A percentile compares a stretch with the other conserved stretches of the same genome.
Evolutionary conservation across 169 alveolate genomes (phyloP).

Genomic region (Plasmodium inui): DNA sequence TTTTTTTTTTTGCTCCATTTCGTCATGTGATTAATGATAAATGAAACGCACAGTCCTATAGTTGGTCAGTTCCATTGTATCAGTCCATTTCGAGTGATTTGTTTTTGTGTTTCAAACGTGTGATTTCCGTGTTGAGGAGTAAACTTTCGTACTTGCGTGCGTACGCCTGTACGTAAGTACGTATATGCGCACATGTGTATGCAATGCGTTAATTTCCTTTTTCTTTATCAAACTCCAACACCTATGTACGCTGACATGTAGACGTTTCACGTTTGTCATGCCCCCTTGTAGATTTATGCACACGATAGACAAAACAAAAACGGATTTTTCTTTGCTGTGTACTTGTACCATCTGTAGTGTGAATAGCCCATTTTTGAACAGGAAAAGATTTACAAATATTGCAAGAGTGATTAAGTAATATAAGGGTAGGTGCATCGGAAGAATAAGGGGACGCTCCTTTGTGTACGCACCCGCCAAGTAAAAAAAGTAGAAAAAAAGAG

Average conservation of each 20-base stretch:
- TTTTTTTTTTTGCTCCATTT: background rate
- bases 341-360: background rate
- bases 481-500: background rate
- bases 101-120: background rate
- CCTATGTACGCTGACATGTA: background rate
- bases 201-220: constrained; percentile 2
- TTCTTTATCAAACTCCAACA: background rate
- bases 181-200: constrained; percentile 3
- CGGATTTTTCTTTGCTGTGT: background rate
- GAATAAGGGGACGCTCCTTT: background rate
- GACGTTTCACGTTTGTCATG: background rate
- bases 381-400: constrained; percentile 7
- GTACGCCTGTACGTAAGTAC: background rate
- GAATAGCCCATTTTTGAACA: background rate
- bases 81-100: background rate
- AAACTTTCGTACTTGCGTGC: background rate
- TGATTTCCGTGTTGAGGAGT: background rate
- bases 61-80: background rate
- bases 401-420: constrained; percentile 5
- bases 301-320: background rate
- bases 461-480: background rate
- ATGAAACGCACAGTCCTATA: background rate
- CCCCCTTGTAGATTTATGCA: background rate
- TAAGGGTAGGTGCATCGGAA: background rate
- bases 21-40: background rate